Percentiles rank a stretch among this genome's conserved stretches.
Conservation (phyloP, 257 asterid species). For the Penstemon barbatus region DNA sequence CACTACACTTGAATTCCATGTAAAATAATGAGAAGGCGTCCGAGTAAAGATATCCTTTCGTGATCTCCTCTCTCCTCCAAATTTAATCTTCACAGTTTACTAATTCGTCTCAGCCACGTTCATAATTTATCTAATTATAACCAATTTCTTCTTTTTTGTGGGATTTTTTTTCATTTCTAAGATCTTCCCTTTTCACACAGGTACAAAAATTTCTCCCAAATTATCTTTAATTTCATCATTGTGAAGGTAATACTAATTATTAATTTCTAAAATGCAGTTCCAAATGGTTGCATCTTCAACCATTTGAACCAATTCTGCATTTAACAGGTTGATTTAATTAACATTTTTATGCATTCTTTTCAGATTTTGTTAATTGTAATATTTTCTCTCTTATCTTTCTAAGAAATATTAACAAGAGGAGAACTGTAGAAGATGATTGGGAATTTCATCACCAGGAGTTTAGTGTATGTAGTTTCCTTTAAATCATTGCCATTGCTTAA, state of each 20-base stretch:
- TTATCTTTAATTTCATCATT: background rate
- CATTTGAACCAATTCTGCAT: background rate
- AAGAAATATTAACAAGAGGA: slow-evolving; percentile 24
- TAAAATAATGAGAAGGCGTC: slow-evolving; percentile 59
- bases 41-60: slow-evolving; percentile 54
- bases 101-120: slow-evolving; percentile 29
- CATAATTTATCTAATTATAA: slow-evolving; percentile 26
- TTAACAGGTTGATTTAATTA: background rate
- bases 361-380: slow-evolving; percentile 2
- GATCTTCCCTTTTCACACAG: slow-evolving; percentile 31
- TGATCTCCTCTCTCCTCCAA: slow-evolving; percentile 46
- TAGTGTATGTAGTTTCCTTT: slow-evolving; percentile 48
- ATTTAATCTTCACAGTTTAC: slow-evolving; percentile 22
- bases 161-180: slow-evolving; percentile 15
- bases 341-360: background rate
- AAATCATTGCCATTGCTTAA: slow-evolving; percentile 26
- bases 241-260: background rate
- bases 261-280: background rate
- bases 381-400: slow-evolving; percentile 7
- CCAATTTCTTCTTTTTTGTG: slow-evolving; percentile 23
- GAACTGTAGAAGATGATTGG: slow-evolving; percentile 57
- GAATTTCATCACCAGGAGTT: slow-evolving; percentile 56
- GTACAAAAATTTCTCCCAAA: slow-evolving; percentile 2
- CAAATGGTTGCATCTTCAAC: slow-evolving; percentile 23
- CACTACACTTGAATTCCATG: slow-evolving; percentile 29